Evolutionary conservation across 352 stramenopile genomes (phyloP).

Genomic region (Pythium phragmitis): DNA sequence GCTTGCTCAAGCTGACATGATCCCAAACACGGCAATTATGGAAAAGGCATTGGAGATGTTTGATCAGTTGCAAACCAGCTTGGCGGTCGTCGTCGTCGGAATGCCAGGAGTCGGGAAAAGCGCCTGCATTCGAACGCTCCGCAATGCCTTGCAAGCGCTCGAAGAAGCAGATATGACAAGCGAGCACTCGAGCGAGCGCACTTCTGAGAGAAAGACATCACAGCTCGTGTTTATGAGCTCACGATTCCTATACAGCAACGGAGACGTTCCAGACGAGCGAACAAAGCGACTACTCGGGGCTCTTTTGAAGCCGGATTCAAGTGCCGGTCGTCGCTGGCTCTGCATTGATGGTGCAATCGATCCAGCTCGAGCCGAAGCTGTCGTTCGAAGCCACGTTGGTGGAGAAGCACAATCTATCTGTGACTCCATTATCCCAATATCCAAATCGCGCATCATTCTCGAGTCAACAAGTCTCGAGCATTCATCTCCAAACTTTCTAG

Average conservation of each 20-base stretch:
- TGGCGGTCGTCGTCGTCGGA: conserved; percentile 41
- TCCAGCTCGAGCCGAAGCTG: not conserved
- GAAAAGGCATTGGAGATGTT: conserved; percentile 42
- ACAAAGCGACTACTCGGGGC: not conserved
- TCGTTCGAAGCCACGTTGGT: not conserved
- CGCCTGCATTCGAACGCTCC: conserved; percentile 45
- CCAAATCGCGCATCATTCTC: conserved; percentile 10
- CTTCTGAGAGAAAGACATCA: not conserved
- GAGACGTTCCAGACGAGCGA: not conserved
- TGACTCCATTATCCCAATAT: not conserved
- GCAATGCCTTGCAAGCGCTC: conserved; percentile 47
- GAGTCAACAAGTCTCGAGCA: conserved; percentile 17
- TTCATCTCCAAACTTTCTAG: conserved; percentile 10
- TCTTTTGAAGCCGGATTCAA: not conserved
- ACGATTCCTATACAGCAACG: not conserved
- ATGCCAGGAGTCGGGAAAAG: conserved; percentile 41
- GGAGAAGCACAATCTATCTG: not conserved
- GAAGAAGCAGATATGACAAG: conserved; percentile 29
- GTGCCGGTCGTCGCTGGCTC: conserved; percentile 5
- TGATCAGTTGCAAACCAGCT: conserved; percentile 30
- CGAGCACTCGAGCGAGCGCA: not conserved
- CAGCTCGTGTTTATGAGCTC: conserved; percentile 19
- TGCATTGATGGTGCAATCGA: conserved; percentile 19
- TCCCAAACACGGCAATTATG: conserved; percentile 19
- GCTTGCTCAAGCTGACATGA: conserved; percentile 30